Percentiles rank a stretch among this genome's conserved stretches.
phyloP scores from a whole-genome alignment of 352 stramenopile species.

The Pythium brassicae region DNA sequence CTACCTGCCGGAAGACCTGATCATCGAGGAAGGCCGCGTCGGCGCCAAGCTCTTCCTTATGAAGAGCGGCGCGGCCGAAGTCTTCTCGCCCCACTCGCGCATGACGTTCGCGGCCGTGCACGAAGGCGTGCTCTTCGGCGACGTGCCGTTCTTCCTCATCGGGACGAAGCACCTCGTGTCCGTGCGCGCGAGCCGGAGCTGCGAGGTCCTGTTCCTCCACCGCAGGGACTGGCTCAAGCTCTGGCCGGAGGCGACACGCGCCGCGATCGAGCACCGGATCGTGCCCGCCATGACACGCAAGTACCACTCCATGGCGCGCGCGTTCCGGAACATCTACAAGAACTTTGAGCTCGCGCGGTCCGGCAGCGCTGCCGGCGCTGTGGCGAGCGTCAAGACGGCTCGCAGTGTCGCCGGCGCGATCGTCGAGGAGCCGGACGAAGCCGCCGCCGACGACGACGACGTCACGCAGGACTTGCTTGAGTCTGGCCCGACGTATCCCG shows the following conservation, averaged over 20 bases:
- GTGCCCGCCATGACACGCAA: conserved; percentile 17
- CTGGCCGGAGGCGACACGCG: conserved; percentile 13
- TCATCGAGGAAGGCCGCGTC: conserved; percentile 17
- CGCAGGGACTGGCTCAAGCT: conserved; percentile 13
- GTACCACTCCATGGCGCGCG: conserved; percentile 9
- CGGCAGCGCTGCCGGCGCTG: too few species aligned
- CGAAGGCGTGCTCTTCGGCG: conserved; percentile 18
- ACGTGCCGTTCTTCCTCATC: conserved; percentile 21
- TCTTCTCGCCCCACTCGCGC: conserved; percentile 13
- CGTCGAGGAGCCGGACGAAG: not conserved
- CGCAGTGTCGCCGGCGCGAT: not conserved
- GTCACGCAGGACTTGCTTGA: not conserved
- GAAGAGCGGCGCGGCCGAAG: conserved; percentile 14
- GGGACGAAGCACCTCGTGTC: conserved; percentile 15
- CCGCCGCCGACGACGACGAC: not conserved
- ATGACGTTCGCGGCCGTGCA: conserved; percentile 18
- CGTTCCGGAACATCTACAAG: conserved; percentile 24
- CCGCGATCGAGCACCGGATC: conserved; percentile 20
- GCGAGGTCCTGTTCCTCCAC: conserved; percentile 15
- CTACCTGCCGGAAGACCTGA: conserved; percentile 20
- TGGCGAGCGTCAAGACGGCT: not conserved
- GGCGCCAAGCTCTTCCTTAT: conserved; percentile 19
- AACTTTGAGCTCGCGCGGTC: conserved; percentile 19
- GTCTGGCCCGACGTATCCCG: not conserved
- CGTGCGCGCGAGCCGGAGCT: conserved; percentile 16